Evolutionary conservation across 2,329 filamentous ascomycete genomes (phyloP), one percentile per base, ranked within the genome.

Genomic region (Cladosporium sp.): DNA sequence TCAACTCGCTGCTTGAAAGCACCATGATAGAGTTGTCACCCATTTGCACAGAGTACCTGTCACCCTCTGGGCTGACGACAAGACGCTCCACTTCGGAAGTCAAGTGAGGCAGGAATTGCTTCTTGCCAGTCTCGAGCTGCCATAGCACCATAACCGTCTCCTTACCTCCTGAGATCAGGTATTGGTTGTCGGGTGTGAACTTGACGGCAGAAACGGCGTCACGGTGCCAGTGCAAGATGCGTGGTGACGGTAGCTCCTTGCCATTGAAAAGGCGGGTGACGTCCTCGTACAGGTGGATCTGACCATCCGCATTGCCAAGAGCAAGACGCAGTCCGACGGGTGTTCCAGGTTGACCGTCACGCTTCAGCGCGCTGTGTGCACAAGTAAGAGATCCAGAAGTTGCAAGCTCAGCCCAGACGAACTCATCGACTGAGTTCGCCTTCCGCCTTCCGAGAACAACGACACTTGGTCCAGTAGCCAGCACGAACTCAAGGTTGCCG

Each of bases 131-230:
- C 70, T 96, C 91, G 65, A 97, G 83, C 78, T 99, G 95, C 93
- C 93, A 98, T 34, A 97, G 82, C 10, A 97, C 91, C 49, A 99
- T 83, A 23, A 92, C 91, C 8, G 92, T 93, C 79, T 99, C 95
- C 25, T 88, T 88, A 34, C 95, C 95, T 74, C 95, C 95, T 65
- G 95, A 98, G 61, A 99, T 89, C 66, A 99, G 80, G 77, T 99
- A 99, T 75, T 97, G 93, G 92, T 94, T 93, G 83, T 99, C 95
- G 70, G 84, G 84, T 16, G 95, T 97, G 91, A 93, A 98, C 77
- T 95, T 96, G 65, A 97, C 84, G 11, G 91, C 86, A 71, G 91
- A 89, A 10, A 97, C 93, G 58, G 89, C 87, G 71, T 89, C 88
- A 71, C 93, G 86, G 78, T 99, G 95, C 95, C 95, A 99, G 77